Evolutionary conservation across 331 rosid genomes (phyloP).

Genomic region (Rosa hybrid): DNA sequence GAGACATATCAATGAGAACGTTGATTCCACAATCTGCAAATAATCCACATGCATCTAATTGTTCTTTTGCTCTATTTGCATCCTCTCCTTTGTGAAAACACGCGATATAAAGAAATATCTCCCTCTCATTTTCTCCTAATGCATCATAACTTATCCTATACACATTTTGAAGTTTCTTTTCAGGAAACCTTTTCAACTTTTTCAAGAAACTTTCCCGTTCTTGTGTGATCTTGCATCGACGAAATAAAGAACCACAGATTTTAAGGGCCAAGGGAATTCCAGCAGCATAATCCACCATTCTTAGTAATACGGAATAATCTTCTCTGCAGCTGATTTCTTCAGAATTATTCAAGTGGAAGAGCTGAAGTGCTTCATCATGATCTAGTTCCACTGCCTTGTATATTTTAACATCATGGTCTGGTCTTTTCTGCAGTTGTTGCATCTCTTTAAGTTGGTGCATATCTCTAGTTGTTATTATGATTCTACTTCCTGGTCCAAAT

Average conservation of each 20-base stretch:
- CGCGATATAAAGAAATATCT: neutral
- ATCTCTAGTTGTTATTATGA: neutral
- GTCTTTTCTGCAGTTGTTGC: neutral
- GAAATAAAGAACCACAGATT: neutral
- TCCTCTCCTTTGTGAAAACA: neutral
- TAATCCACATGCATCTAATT: conserved; percentile 19
- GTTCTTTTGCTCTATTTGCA: neutral
- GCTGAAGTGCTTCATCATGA: neutral
- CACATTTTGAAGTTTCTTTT: neutral
- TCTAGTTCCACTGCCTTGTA: neutral
- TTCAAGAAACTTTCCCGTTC: neutral
- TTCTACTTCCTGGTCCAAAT: neutral
- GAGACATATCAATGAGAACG: neutral
- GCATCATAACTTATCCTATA: neutral
- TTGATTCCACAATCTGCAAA: neutral
- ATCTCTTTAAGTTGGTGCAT: neutral
- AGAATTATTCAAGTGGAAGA: neutral
- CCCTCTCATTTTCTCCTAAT: neutral
- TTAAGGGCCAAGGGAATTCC: neutral
- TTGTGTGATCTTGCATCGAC: neutral
- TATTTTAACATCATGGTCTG: neutral
- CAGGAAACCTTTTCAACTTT: neutral
- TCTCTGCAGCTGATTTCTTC: no score
- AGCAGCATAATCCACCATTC: neutral
- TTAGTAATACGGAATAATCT: no score